Conservation (phyloP, 2,329 filamentous ascomycete genomes). For the Colletotrichum godetiae region DNA sequence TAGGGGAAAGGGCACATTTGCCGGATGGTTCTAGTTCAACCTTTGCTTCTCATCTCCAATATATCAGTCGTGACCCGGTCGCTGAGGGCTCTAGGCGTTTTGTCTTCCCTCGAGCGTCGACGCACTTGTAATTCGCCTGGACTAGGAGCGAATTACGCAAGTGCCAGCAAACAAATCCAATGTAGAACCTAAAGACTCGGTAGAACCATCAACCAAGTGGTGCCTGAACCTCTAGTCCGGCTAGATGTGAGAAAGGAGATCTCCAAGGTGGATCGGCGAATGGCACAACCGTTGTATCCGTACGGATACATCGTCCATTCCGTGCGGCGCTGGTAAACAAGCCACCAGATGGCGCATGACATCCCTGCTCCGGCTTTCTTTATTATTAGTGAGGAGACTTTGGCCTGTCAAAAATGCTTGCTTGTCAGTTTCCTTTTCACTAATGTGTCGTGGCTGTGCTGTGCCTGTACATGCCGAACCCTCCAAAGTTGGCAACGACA, state of each 20-base stretch:
- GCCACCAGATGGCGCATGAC: slow-evolving; percentile 16
- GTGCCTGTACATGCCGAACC: background rate
- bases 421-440: background rate
- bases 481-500: background rate
- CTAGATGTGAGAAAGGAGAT: slow-evolving; percentile 10
- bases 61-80: background rate
- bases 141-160: background rate
- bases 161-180: slow-evolving; percentile 3
- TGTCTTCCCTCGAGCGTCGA: no score
- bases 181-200: background rate
- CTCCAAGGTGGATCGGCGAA: slow-evolving; percentile 22
- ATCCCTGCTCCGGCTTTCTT: slow-evolving; percentile 23
- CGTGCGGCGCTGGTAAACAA: slow-evolving; percentile 7
- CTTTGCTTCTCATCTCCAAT: background rate
- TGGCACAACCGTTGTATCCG: background rate
- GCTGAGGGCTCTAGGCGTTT: no score
- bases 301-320: slow-evolving; percentile 3
- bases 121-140: no score
- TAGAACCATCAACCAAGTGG: background rate
- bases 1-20: background rate
- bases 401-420: slow-evolving; percentile 1
- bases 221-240: background rate
- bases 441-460: slow-evolving; percentile 2
- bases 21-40: background rate
- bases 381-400: background rate